phyloP scores from a whole-genome alignment of 2,329 filamentous ascomycete genomes.

The Sporothrix schenckii region DNA sequence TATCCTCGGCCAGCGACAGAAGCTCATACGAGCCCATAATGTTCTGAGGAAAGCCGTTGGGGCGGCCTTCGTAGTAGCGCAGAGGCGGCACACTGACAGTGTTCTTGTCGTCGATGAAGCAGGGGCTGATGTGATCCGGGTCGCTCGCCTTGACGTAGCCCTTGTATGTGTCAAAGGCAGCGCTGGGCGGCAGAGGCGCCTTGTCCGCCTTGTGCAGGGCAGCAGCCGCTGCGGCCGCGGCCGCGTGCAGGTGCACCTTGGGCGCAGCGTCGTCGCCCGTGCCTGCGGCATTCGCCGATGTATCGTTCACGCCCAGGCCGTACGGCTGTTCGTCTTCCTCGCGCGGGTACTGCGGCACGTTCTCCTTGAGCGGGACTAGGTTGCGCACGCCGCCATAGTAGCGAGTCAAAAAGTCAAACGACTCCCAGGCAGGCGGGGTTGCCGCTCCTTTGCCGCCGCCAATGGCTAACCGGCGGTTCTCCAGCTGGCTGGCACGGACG shows the following conservation, averaged over 20 bases:
- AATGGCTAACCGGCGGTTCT: conserved; percentile 63
- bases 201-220: conserved; percentile 34
- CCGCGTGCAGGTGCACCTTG: conserved; percentile 40
- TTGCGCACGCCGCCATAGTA: conserved; percentile 88
- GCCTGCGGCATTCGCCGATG: neutral
- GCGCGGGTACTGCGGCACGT: conserved; percentile 79
- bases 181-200: conserved; percentile 36
- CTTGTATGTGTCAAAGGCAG: conserved; percentile 32
- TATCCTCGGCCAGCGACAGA: conserved; percentile 75
- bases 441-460: conserved; percentile 62
- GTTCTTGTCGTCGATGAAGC: conserved; percentile 72
- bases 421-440: conserved; percentile 76
- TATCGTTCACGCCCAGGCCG: conserved; percentile 37
- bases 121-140: conserved; percentile 65
- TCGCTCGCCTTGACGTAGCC: conserved; percentile 36
- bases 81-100: conserved; percentile 69
- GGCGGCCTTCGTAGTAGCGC: conserved; percentile 75
- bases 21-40: conserved; percentile 85
- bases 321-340: conserved; percentile 60
- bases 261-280: conserved; percentile 14
- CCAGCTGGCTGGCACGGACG: conserved; percentile 71
- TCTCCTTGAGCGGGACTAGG: conserved; percentile 66
- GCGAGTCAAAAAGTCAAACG: conserved; percentile 79
- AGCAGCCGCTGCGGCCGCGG: conserved; percentile 20
- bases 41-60: conserved; percentile 80